A percentile compares a stretch with the other conserved stretches of the same genome.
These are phyloP conservation scores for Fusarium papillatum DNA, from an alignment of 2,329 filamentous ascomycete species.

Conservation along the genomic window DNA sequence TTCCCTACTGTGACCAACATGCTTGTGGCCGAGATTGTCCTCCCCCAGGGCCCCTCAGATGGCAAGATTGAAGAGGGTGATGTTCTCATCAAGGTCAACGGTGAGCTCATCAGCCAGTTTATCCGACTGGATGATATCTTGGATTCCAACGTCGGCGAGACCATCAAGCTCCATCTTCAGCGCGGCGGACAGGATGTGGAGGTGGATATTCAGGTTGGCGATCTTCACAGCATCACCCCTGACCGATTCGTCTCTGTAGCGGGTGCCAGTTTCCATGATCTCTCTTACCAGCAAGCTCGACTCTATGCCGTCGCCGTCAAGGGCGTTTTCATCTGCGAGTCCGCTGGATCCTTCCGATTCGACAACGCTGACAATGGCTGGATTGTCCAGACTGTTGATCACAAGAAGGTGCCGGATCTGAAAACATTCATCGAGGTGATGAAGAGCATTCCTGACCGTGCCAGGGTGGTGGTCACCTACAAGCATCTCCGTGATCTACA, in stretches of 20 bases:
- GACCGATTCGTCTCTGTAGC: conserved; percentile 96
- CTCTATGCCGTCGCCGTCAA: conserved; percentile 93
- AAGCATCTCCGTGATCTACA: conserved; percentile 96
- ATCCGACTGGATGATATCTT: conserved; percentile 91
- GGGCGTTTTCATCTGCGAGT: conserved; percentile 96
- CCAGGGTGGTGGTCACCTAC: conserved; percentile 93
- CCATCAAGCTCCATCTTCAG: conserved; percentile 86
- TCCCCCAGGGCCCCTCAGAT: conserved; percentile 91
- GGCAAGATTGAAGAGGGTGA: conserved; percentile 94
- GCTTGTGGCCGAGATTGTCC: conserved; percentile 95
- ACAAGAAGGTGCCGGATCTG: conserved; percentile 90
- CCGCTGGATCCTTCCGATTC: conserved; percentile 94
- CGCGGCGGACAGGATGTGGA: conserved; percentile 90
- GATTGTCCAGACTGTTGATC: conserved; percentile 93
- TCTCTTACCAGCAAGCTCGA: conserved; percentile 98
- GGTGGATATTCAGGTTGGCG: conserved; percentile 86
- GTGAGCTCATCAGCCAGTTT: conserved; percentile 93
- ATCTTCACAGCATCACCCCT: conserved; percentile 94
- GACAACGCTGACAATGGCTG: conserved; percentile 93
- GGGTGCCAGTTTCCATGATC: conserved; percentile 93
- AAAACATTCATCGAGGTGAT: conserved; percentile 93
- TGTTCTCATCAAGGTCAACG: conserved; percentile 93
- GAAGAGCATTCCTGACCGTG: conserved; percentile 84
- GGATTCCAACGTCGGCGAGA: conserved; percentile 85
- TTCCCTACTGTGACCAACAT: conserved; percentile 97